phyloP scores from a whole-genome alignment of 1,284 basidiomycete species.

The Tilletia horrida region DNA sequence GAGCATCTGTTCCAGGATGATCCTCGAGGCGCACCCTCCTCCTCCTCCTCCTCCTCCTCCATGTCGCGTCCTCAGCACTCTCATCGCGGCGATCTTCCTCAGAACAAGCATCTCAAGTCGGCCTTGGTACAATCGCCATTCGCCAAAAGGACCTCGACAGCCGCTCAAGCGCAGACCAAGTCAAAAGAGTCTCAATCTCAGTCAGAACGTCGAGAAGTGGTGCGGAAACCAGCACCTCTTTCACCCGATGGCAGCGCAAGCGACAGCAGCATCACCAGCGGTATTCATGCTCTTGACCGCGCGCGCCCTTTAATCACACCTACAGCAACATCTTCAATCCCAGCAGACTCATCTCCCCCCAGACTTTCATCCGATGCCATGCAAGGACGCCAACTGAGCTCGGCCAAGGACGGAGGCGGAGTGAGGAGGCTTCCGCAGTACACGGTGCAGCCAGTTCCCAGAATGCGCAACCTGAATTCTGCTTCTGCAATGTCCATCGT shows the following conservation, averaged over 20 bases:
- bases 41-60: no score
- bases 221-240: neutral
- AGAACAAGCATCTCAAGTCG: neutral
- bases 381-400: no score
- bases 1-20: neutral
- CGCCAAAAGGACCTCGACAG: neutral
- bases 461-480: no score
- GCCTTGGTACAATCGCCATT: neutral
- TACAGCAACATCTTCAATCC: neutral
- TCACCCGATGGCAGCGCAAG: constrained; percentile 3
- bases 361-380: no score
- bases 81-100: neutral
- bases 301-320: neutral
- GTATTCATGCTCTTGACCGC: constrained; percentile 1
- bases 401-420: no score
- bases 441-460: no score
- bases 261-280: constrained; percentile 16
- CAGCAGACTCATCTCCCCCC: no score
- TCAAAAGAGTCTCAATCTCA: no score
- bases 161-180: no score
- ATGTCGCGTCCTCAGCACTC: neutral
- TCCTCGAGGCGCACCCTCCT: no score
- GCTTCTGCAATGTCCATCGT: no score
- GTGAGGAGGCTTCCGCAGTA: no score
- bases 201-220: neutral